Conservation (phyloP, 306 rosid species). For the Acacia confusa region DNA sequence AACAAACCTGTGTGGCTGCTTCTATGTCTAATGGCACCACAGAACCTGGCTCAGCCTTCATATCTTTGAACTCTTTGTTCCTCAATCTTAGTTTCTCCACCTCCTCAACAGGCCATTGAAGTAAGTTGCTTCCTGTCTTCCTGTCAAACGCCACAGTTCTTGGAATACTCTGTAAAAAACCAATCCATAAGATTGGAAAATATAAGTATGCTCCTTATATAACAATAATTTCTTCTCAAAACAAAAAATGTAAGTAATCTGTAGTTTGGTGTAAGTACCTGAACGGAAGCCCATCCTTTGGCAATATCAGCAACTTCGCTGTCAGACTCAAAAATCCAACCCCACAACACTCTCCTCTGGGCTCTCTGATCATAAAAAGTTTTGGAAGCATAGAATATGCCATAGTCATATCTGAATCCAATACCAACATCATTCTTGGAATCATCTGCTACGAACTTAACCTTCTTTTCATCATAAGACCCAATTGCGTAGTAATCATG, state of each 20-base stretch:
- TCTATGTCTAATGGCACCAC: conserved; percentile 56
- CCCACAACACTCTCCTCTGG: conserved; percentile 82
- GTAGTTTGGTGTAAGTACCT: conserved; percentile 38
- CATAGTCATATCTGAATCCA: conserved; percentile 79
- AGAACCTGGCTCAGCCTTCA: conserved; percentile 61
- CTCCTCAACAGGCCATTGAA: conserved; percentile 91
- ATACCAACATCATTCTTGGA: conserved; percentile 63
- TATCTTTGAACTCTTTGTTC: conserved; percentile 43
- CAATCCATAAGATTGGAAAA: background rate
- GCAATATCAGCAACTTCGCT: conserved; percentile 73
- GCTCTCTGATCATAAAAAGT: conserved; percentile 61
- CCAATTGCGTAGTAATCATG: conserved; percentile 86
- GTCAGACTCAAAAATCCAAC: conserved; percentile 90
- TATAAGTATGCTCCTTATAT: background rate
- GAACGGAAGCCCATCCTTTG: conserved; percentile 92
- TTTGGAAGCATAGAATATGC: conserved; percentile 83
- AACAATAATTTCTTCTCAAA: background rate
- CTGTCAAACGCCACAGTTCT: conserved; percentile 66
- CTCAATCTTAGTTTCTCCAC: conserved; percentile 64
- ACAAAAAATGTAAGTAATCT: background rate
- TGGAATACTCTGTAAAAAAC: conserved; percentile 61
- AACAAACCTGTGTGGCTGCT: conserved; percentile 76
- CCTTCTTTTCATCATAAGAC: conserved; percentile 58
- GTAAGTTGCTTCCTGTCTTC: conserved; percentile 67
- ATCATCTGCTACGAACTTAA: conserved; percentile 57